Base-by-base conservation (phyloP, 805 yeast genomes). In the Myxozyma udenii region DNA sequence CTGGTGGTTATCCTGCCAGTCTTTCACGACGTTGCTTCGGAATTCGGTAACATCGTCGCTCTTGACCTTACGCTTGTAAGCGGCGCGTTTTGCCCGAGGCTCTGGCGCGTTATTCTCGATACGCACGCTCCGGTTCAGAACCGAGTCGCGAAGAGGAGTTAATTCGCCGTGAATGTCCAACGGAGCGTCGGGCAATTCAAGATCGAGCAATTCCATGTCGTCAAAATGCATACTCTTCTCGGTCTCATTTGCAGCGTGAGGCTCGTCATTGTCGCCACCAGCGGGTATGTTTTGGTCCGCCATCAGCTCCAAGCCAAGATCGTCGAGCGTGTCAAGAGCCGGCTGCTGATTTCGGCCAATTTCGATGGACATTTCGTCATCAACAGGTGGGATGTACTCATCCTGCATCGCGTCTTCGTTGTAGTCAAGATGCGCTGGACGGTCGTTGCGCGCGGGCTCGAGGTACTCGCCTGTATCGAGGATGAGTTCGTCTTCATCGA, bases 31-130 rank as follows among this genome's bases (percentile, higher is more conserved):
- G 1, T 72, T 78, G 4, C 74, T 65, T n/a, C 75, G 68, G 36
- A 79, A 65, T 41, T 76, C 80, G 18, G 68, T 74, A 3, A 55
- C 62, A 0, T 68, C 58, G 62, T 81, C 85, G n/a, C 75, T 62
- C 30, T 71, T 65, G 24, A 80, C 61, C 57, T 71, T 75, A 52
- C 77, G 71, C 50, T 75, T 24, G 24, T 30, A 69, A 4, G 64
- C 61, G 37, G 63, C 68, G 3, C 51, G 57, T 38, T 48, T 39
- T 40, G 18, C 18, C 37, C 32, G 46, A 5, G 45, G 21, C 18
- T 38, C 26, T 16, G 50, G 36, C 32, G 41, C 44, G 9, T 55
- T 54, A 1, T 46, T 39, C 25, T 53, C 51, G 33, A 28, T 28
- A 9, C 33, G 9, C 9, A 28, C 14, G 14, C 33, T 28, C 14